phyloP scores from a whole-genome alignment of 345 rosid species.

The Aquilaria sinensis region DNA sequence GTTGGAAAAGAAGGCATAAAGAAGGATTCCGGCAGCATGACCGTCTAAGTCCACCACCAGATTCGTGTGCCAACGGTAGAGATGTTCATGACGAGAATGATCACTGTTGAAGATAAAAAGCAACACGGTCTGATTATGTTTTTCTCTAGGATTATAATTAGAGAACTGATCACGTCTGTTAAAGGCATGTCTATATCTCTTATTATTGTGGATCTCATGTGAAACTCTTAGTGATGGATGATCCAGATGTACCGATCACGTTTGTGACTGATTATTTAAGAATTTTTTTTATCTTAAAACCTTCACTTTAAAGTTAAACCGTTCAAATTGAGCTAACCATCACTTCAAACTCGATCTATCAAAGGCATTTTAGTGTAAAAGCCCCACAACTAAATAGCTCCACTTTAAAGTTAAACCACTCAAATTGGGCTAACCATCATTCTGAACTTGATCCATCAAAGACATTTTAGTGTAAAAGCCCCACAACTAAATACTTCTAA shows the following conservation, averaged over 20 bases:
- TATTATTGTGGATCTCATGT: background rate
- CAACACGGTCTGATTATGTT: conserved; percentile 11
- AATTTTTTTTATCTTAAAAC: too few species aligned
- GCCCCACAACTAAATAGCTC: too few species aligned
- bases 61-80: conserved; percentile 25
- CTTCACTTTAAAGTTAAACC: too few species aligned
- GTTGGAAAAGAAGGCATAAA: conserved; percentile 47
- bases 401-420: too few species aligned
- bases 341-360: too few species aligned
- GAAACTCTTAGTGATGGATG: background rate
- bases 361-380: too few species aligned
- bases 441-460: too few species aligned
- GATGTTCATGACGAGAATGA: conserved; percentile 9
- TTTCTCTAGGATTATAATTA: background rate
- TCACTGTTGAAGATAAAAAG: conserved; percentile 12
- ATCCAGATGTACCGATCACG: background rate
- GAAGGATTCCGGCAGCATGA: conserved; percentile 35
- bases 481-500: too few species aligned
- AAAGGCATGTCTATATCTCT: background rate
- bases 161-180: too few species aligned
- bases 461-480: too few species aligned
- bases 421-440: too few species aligned
- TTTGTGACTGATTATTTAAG: background rate
- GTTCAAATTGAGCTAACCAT: too few species aligned
- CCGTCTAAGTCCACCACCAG: conserved; percentile 5